Evolutionary conservation across 306 rosid species (phyloP), one percentile per base, ranked within the genome.

Genomic region (Medicago lupulina): DNA sequence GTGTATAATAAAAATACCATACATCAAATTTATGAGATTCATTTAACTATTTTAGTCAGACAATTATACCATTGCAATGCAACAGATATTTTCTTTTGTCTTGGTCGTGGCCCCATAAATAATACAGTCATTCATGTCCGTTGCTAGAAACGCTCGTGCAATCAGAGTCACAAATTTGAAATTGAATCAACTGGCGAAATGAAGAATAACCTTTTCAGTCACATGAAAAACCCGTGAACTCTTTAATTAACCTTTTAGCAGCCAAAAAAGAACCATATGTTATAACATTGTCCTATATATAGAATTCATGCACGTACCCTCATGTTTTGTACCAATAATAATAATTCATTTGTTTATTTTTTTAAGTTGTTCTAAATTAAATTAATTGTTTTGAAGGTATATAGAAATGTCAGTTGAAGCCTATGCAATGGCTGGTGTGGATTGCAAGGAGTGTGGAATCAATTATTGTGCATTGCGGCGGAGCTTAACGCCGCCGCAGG

Each of bases 361-460:
- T 46, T 46, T 8, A n/a, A 5, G 9, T 59, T 4, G 18, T 2
- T 31, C 58, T 51, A 47, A 10, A 31, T 19, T 19, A 12, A 62
- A 51, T 73, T 44, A 44, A 44, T 12, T 12, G 7, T 44, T 44
- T 5, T 44, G n/a, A 12, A 15, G 40, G 68, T 40, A 25, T 60
- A 10, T 60, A 10, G 43, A 10, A 46, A 84, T 84, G 83, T 84
- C 88, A 25, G 9, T 60, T 39, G 83, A 85, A 83, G 86, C 88
- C 67, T 63, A 75, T 14, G 91, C 87, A 78, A 86, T 90, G 91
- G 88, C 87, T 6, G 85, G 90, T 19, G 74, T 74, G 6, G 83
- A 88, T 46, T 73, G 63, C 65, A 63, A 7, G 71, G 71, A 80
- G 11, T 34, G 38, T 5, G 38, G 7, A 34, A 34, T 34, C 38